These are phyloP conservation scores for Caryopteris hybrid DNA, from an alignment of 305 asterid species.

Conservation along the genomic window DNA sequence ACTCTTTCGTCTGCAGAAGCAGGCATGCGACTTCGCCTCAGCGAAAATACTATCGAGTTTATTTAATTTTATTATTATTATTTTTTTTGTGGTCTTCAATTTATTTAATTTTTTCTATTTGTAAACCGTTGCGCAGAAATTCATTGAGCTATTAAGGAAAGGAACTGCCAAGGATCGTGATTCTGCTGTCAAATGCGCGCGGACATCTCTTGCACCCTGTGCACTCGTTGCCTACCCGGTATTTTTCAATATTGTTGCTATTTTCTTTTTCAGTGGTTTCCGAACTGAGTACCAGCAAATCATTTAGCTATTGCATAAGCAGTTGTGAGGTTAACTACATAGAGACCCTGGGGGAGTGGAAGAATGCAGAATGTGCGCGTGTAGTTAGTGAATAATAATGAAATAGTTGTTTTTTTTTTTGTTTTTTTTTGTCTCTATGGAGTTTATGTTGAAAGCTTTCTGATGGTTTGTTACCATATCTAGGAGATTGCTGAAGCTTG, in stretches of 20 bases:
- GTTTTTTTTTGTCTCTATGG: not conserved
- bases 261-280: not conserved
- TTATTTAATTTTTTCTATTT: not conserved
- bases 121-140: constrained; percentile 45
- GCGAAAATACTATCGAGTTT: not conserved
- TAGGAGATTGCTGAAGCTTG: not conserved
- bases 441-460: not conserved
- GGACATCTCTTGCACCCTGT: constrained; percentile 87
- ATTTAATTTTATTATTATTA: too few species aligned
- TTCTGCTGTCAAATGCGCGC: constrained; percentile 69
- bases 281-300: not conserved
- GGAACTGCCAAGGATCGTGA: constrained; percentile 78
- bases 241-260: constrained; percentile 1
- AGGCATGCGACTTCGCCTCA: constrained; percentile 31
- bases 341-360: not conserved
- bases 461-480: not conserved
- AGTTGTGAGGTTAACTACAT: not conserved
- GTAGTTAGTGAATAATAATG: not conserved
- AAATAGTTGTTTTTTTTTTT: too few species aligned
- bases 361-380: not conserved
- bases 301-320: not conserved
- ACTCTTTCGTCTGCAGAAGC: constrained; percentile 88
- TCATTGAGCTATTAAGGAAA: constrained; percentile 83
- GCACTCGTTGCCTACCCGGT: constrained; percentile 98
- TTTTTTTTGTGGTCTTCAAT: not conserved